Evolutionary conservation across 106 monocot species (phyloP).

Genomic region (Allium sativum): DNA sequence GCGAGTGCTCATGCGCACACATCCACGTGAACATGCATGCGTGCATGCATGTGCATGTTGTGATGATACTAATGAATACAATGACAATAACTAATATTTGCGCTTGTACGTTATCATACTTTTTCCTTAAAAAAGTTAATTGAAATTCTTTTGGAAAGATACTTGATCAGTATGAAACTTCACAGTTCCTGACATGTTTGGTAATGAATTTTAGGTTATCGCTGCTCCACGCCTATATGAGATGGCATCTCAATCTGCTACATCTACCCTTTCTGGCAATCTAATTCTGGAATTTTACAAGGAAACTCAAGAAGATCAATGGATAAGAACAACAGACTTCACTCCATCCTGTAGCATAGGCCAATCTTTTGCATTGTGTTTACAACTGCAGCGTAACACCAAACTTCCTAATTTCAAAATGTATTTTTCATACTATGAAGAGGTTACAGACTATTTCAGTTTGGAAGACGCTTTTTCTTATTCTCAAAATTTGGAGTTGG

Average conservation of each 20-base stretch:
- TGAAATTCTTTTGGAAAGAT: too few relatives aligned
- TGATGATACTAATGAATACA: too few relatives aligned
- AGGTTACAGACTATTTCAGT: constrained; percentile 20
- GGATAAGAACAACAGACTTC: constrained; percentile 86
- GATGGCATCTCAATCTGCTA: background rate
- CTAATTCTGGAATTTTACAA: constrained; percentile 36
- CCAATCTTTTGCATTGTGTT: constrained; percentile 63
- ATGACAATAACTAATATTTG: too few relatives aligned
- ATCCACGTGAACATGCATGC: too few relatives aligned
- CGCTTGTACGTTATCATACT: too few relatives aligned
- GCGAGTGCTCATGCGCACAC: too few relatives aligned
- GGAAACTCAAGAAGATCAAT: constrained; percentile 52
- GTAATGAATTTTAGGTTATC: constrained; percentile 26
- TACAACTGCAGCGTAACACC: constrained; percentile 36
- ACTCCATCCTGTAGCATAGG: constrained; percentile 56
- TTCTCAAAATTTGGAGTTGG: constrained; percentile 42
- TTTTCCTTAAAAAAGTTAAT: too few relatives aligned
- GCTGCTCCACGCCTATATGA: constrained; percentile 73
- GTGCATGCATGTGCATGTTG: too few relatives aligned
- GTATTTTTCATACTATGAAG: constrained; percentile 45
- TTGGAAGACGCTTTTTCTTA: constrained; percentile 26
- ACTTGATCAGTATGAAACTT: too few relatives aligned
- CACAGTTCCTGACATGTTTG: too few relatives aligned
- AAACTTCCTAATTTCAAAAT: constrained; percentile 41
- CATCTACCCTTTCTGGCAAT: constrained; percentile 21